Percentiles rank a stretch among this genome's conserved stretches.
Conservation (phyloP, 495 filamentous ascomycete species). For the Neurospora cerealis region DNA sequence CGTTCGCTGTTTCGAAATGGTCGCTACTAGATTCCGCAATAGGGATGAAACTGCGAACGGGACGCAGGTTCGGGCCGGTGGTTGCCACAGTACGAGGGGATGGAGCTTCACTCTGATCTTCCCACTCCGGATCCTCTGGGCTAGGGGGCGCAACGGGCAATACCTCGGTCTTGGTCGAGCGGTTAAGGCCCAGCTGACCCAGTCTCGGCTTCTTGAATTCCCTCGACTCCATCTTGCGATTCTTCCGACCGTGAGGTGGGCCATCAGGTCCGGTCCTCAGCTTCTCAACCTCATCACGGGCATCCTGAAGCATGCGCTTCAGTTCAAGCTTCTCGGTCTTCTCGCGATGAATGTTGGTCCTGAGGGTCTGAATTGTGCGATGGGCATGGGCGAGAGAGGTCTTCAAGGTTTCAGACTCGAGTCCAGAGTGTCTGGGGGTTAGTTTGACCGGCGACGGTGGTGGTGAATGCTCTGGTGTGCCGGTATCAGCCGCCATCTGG, state of each 20-base stretch:
- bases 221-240: constrained; percentile 58
- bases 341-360: constrained; percentile 89
- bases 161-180: constrained; percentile 59
- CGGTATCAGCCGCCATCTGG: constrained; percentile 53
- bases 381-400: constrained; percentile 91
- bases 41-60: constrained; percentile 18
- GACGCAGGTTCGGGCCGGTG: constrained; percentile 4
- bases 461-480: constrained; percentile 81
- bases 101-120: constrained; percentile 48
- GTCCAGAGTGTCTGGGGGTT: constrained; percentile 75
- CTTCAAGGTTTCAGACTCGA: constrained; percentile 90
- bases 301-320: constrained; percentile 90
- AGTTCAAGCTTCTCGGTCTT: constrained; percentile 97
- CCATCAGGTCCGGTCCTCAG: constrained; percentile 50
- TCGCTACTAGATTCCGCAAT: constrained; percentile 34
- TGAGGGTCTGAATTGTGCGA: constrained; percentile 88
- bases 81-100: constrained; percentile 16
- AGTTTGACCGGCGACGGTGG: constrained; percentile 84
- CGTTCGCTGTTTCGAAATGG: constrained; percentile 76
- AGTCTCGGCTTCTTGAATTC: constrained; percentile 71
- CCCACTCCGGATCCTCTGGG: constrained; percentile 73
- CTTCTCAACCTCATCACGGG: constrained; percentile 83
- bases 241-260: constrained; percentile 57
- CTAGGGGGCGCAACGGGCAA: constrained; percentile 38
- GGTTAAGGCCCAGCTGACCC: constrained; percentile 64